Evolutionary conservation across 371 early-diverging fungal genomes (phyloP), one percentile per base, ranked within the genome.

Genomic region (Mucor lusitanicus): DNA sequence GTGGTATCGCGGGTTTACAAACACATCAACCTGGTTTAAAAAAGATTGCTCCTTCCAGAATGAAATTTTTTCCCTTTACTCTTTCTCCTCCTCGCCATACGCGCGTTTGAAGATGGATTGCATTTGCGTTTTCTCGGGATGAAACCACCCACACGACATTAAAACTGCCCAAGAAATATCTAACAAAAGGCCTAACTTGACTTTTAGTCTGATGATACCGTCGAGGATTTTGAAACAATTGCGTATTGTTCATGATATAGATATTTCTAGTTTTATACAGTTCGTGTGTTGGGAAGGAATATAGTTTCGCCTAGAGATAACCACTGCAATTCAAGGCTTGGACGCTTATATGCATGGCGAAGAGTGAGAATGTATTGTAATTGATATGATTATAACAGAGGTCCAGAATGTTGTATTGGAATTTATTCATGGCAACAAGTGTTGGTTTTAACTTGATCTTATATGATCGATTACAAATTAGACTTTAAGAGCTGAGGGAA

Each of bases 141-240:
- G 8, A 33, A 56, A 32, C 56, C 56, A 33, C 56, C 32, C 9
- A 27, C 27, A 53, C 27, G 53, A 15, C 27, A 12, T 13, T 53
- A 56, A 56, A 28, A 56, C 56, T 56, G 30, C n/a, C 33, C 28
- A 32, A 19, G 56, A 9, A 56, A 56, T 56, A 56, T 56, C 56
- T 56, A 56, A 56, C 56, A 56, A 56, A 56, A 56, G 56, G 56
- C 56, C 56, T 56, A 56, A 56, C 56, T 56, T 56, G 56, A 56
- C 56, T 33, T 56, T 6, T 32, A 33, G 56, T 56, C 56, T 56
- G 56, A 56, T 56, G 56, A 56, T 56, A 56, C 56, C 56, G 56
- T 30, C 56, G 56, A 56, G 56, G 56, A 56, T 56, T 56, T 56
- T 56, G 56, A 56, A 56, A 19, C 19, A 15, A 32, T 56, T 19